A percentile compares a stretch with the other conserved stretches of the same genome.
Evolutionary conservation across 169 alveolate genomes (phyloP).

Genomic region (Amoebophrya sp.): DNA sequence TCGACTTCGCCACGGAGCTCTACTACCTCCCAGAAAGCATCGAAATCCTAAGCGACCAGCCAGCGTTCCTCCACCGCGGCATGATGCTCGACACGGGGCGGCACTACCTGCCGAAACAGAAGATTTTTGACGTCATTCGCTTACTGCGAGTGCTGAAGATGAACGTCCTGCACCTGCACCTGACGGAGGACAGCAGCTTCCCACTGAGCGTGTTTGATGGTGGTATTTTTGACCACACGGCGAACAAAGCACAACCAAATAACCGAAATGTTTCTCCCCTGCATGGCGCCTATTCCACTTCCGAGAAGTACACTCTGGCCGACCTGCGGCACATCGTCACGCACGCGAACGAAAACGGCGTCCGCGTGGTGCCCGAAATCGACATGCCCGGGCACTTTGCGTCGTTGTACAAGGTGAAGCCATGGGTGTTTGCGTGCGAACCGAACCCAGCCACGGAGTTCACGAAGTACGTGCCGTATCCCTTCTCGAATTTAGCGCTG

Average conservation of each 20-base stretch:
- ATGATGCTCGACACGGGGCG: not conserved
- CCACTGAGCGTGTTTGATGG: no score
- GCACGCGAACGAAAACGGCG: not conserved
- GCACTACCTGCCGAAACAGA: not conserved
- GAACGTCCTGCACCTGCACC: not conserved
- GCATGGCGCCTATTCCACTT: not conserved
- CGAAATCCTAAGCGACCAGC: not conserved
- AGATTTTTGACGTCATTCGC: not conserved
- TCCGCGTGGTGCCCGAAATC: not conserved
- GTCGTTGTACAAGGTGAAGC: not conserved
- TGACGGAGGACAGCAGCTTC: not conserved
- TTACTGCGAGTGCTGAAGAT: not conserved
- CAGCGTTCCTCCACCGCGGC: not conserved
- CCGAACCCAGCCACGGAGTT: not conserved
- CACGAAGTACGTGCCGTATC: not conserved
- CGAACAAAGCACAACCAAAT: not conserved
- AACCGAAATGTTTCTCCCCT: not conserved
- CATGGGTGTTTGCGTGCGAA: not conserved
- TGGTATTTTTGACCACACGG: not conserved
- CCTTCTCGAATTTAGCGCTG: not conserved
- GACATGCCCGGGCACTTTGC: not conserved
- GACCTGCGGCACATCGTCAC: not conserved
- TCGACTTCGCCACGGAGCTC: not conserved
- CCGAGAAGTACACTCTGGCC: not conserved
- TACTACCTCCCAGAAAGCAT: not conserved